phyloP scores from a whole-genome alignment of 1,139 yeast genomes.

The Kurtzmaniella quercitrusa region DNA sequence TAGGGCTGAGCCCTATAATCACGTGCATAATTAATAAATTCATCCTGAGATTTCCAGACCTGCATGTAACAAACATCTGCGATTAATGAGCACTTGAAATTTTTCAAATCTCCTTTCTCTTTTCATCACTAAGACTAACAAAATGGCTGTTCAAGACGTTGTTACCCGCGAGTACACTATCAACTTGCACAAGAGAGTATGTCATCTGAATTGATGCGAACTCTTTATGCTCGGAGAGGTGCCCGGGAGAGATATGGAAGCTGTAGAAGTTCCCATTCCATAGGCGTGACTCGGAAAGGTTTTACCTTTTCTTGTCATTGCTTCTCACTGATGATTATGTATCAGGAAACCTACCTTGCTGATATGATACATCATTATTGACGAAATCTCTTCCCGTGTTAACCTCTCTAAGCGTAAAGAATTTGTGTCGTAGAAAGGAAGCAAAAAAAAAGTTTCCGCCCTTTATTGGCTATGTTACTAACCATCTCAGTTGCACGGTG shows the following conservation, averaged over 20 bases:
- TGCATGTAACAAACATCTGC: neutral
- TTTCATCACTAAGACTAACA: conserved; percentile 32
- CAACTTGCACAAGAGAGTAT: conserved; percentile 98
- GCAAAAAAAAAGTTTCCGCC: neutral
- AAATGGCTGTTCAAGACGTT: conserved; percentile 97
- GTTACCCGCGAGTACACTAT: conserved; percentile 99
- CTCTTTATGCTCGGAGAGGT: conserved; percentile 8
- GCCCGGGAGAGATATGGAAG: conserved; percentile 10
- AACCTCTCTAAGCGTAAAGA: neutral
- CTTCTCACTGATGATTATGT: conserved; percentile 8
- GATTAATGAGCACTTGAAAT: neutral
- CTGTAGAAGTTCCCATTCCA: conserved; percentile 9
- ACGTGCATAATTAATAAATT: neutral
- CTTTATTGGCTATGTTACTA: conserved; percentile 25
- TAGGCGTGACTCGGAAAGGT: conserved; percentile 6
- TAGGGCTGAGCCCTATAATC: neutral
- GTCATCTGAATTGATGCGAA: conserved; percentile 25
- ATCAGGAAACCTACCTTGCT: neutral
- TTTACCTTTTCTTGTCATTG: conserved; percentile 1
- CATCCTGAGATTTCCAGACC: neutral
- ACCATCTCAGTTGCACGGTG: conserved; percentile 81
- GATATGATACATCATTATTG: neutral
- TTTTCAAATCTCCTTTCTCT: conserved; percentile 5
- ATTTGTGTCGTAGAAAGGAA: neutral
- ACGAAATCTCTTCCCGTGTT: neutral